Evolutionary conservation across 176 grass and related monocot species (phyloP).

Genomic region (Triticum dicoccoides): DNA sequence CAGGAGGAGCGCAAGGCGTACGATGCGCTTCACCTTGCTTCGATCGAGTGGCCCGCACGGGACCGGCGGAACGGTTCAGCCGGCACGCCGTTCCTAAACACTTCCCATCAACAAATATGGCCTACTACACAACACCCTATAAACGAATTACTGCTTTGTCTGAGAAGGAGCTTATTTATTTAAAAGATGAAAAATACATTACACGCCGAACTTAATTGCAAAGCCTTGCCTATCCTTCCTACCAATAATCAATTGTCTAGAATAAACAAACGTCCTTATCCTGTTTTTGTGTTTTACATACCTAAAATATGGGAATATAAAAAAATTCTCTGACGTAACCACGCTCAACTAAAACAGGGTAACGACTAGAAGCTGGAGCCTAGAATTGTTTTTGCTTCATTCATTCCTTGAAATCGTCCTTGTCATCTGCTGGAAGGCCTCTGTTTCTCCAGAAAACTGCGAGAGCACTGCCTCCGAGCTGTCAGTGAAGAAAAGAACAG

Average conservation of each 20-base stretch:
- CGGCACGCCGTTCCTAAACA: too few relatives aligned
- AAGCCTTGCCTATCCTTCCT: not conserved
- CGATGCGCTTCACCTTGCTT: too few relatives aligned
- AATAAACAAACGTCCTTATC: not conserved
- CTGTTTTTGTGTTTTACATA: conserved; percentile 13
- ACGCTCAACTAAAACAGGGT: not conserved
- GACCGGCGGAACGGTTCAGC: too few relatives aligned
- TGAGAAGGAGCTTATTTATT: conserved; percentile 8
- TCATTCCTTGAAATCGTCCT: conserved; percentile 98
- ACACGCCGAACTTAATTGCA: conserved; percentile 7
- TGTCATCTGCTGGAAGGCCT: conserved; percentile 75
- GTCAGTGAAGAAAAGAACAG: conserved; percentile 28
- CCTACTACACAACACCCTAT: not conserved
- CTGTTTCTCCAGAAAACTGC: conserved; percentile 94
- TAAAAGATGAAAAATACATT: conserved; percentile 3
- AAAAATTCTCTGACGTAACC: not conserved
- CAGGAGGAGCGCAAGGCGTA: too few relatives aligned
- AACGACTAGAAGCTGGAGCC: conserved; percentile 12
- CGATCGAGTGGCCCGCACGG: too few relatives aligned
- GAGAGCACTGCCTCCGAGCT: conserved; percentile 89
- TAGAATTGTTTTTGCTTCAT: conserved; percentile 36
- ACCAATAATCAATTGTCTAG: conserved; percentile 5
- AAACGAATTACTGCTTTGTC: not conserved
- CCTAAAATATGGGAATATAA: conserved; percentile 10
- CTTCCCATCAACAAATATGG: not conserved